Conservation (phyloP, 1,139 yeast genomes). For the Yamadazyma sp. region DNA sequence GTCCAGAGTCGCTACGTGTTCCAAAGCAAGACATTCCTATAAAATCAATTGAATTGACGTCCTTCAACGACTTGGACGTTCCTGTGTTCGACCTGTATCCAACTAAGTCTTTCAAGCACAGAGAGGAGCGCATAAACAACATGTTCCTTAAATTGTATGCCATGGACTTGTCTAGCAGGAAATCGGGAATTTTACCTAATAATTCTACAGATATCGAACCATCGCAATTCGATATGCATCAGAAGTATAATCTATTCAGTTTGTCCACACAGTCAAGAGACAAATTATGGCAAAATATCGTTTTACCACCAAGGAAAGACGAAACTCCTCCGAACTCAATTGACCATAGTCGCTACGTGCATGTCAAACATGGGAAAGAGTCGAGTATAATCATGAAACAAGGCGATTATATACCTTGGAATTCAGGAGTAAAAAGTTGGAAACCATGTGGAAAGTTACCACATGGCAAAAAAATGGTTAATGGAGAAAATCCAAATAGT, state of each 20-base stretch:
- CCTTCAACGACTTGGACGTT: background rate
- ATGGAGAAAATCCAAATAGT: conserved; percentile 39
- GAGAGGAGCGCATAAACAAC: conserved; percentile 50
- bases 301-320: conserved; percentile 49
- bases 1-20: too few relatives aligned
- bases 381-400: conserved; percentile 20
- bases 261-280: conserved; percentile 41
- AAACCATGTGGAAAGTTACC: conserved; percentile 39
- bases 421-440: conserved; percentile 19
- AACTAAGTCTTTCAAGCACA: conserved; percentile 24
- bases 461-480: conserved; percentile 23
- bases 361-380: conserved; percentile 15
- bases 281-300: conserved; percentile 51
- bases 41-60: conserved; percentile 4
- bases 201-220: conserved; percentile 19
- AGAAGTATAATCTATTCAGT: conserved; percentile 25
- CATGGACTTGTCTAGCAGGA: conserved; percentile 40
- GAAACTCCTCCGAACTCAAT: conserved; percentile 27
- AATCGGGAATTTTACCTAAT: conserved; percentile 28
- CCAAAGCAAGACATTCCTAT: background rate
- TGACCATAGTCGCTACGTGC: conserved; percentile 22
- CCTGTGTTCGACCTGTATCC: conserved; percentile 3
- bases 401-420: conserved; percentile 43
- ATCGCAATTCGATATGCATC: conserved; percentile 24
- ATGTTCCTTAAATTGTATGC: conserved; percentile 48